phyloP scores from a whole-genome alignment of 2,329 filamentous ascomycete species.

The Colletotrichum paranaense region DNA sequence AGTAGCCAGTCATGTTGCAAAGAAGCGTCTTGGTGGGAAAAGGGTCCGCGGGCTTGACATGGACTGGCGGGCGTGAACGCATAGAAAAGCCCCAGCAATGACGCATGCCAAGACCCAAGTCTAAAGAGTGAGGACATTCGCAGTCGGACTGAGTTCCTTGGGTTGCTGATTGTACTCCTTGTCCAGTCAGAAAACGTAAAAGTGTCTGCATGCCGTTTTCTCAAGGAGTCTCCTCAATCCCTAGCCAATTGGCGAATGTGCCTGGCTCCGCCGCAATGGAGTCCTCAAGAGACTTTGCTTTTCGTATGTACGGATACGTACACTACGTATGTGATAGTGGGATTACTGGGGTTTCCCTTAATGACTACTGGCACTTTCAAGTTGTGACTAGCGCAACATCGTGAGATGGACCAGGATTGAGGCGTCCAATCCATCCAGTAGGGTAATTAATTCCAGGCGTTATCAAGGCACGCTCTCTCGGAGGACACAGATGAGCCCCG shows the following conservation, averaged over 20 bases:
- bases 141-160: background rate
- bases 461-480: no score
- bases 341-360: constrained; percentile 11
- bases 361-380: background rate
- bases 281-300: background rate
- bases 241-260: background rate
- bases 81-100: constrained; percentile 6
- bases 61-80: constrained; percentile 2
- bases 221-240: background rate
- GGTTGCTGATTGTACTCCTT: background rate
- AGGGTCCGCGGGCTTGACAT: constrained; percentile 24
- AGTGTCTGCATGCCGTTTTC: constrained; percentile 11
- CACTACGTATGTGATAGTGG: background rate
- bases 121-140: background rate
- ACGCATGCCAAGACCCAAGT: constrained; percentile 24
- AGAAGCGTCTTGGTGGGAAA: background rate
- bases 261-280: background rate
- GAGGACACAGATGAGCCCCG: no score
- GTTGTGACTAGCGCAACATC: background rate
- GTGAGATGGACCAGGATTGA: constrained; percentile 1
- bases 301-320: background rate
- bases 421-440: constrained; percentile 11
- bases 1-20: constrained; percentile 4
- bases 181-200: constrained; percentile 17
- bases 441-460: background rate